Conservation (phyloP, 2,329 filamentous ascomycete genomes). For the Aschersonia sp. region DNA sequence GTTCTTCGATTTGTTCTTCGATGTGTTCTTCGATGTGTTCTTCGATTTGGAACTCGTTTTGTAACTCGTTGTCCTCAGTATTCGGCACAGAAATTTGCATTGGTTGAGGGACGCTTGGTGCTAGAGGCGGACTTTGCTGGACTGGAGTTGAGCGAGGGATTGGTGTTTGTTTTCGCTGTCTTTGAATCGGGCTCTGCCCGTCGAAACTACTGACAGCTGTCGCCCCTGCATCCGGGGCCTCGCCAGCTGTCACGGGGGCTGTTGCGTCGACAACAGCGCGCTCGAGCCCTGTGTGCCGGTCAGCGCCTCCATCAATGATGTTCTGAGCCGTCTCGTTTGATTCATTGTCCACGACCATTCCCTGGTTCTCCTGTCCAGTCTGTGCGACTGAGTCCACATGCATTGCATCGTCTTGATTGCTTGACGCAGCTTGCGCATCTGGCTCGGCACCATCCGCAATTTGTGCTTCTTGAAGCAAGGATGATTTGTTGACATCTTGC, state of each 20-base stretch:
- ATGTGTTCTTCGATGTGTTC: too few species aligned
- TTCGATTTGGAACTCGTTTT: background rate
- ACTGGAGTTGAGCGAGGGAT: background rate
- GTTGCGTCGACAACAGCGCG: conserved; percentile 4
- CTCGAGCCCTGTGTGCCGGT: background rate
- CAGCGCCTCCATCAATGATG: background rate
- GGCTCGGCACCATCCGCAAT: background rate
- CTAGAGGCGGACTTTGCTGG: background rate
- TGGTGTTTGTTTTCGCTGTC: background rate
- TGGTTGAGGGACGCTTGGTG: background rate
- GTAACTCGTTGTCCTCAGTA: background rate
- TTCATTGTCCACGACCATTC: background rate
- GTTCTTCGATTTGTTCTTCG: too few species aligned
- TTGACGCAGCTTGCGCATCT: background rate
- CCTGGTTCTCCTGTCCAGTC: background rate
- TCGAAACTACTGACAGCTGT: background rate
- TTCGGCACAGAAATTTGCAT: background rate
- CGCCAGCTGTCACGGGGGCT: conserved; percentile 1
- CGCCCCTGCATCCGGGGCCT: background rate
- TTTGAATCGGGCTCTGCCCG: background rate
- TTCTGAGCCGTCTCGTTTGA: background rate
- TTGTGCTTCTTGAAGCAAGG: background rate
- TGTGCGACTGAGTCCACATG: background rate
- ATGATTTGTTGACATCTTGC: too few species aligned
- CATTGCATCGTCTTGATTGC: background rate